Evolutionary conservation across 805 yeast species (phyloP), one percentile per base, ranked within the genome.

Genomic region (Zygosaccharomyces bailii): DNA sequence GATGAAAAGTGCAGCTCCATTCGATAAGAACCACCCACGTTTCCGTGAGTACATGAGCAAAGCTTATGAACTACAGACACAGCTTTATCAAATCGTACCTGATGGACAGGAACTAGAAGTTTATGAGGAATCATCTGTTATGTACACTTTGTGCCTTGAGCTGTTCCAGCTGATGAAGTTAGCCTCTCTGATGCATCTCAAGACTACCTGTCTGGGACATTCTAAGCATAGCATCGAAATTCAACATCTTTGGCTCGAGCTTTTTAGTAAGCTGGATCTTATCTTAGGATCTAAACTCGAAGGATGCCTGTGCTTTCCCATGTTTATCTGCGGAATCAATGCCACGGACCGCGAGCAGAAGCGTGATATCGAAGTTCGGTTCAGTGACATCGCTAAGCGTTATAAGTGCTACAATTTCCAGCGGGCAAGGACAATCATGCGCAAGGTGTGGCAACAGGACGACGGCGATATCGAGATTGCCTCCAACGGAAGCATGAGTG

Each of bases 261-360:
- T 84, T 43, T 56, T 75, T 19, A 71, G 75, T 42, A 73, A 83
- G 45, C 62, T 86, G 18, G 86, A 82, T 52, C 70, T 77, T 2
- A 72, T 85, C 4, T 56, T 86, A 29, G 86, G 78, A 2, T 71
- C 91, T 0, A 74, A 78, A 1, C 82, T 84, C 34, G 89, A 85
- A 55, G 81, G 86, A 2, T 78, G 84, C 1, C 61, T 85, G 11
- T 82, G 85, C 31, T 86, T 86, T 62, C 95, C 95, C 0, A 62
- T 85, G 50, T 86, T 86, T 58, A 78, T 86, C 16, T 84, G 88
- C 1, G 95, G 91, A 1, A 75, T 86, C 56, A 81, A 80, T 58
- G 75, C 84, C 51, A 73, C 77, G 4, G 71, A 75, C 0, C 59
- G 57, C n/a, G 65, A 54, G n/a, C 82, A 78, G 50, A 71, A 86